Base-by-base conservation (phyloP, 2,329 filamentous ascomycete genomes). In the Alternaria atra region DNA sequence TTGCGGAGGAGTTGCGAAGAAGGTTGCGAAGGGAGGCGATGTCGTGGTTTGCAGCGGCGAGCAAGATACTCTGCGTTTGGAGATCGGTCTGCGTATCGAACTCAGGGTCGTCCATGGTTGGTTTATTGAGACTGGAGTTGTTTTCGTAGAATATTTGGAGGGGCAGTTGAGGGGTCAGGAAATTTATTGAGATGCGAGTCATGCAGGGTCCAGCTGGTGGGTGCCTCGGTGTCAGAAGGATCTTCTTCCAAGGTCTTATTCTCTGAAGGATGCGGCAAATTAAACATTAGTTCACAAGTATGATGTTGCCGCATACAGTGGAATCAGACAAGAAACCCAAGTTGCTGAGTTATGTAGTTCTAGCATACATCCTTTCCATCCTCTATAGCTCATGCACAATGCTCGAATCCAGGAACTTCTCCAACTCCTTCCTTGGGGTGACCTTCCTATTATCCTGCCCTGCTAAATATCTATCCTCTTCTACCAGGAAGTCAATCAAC, bases 1-100 rank as follows among this genome's bases (percentile, higher is more conserved):
- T 93, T 32, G 83, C 92, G 81, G 81, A 89, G 50, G 83, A 81
- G 53, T 81, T 84, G 71, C 86, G 84, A 63, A 96, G 86, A 7
- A 97, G 86, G 57, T 86, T 85, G 76, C 89, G 90, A 42, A 97
- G 85, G 51, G 85, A 84, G 35, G 85, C 78, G 61, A 90, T 80
- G 77, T 97, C 85, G 78, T 91, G 90, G 67, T 89, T 84, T 5
- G 89, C 84, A 35, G 90, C 85, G 23, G 88, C 88, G 48, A 90
- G 85, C 55, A 92, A 85, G 66, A 91, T 86, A 63, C 86, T 84
- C 78, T 90, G 87, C 17, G 77, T 79, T 55, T 74, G 75, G 1
- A 83, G 80, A 67, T 84, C 81, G 7, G 79, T 78, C 61, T 84
- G 79, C 2, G 66, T 65, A 10, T 71, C 69, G 48, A 78, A 77